Base-by-base conservation (phyloP, 306 rosid genomes). In the Trifolium subterraneum region DNA sequence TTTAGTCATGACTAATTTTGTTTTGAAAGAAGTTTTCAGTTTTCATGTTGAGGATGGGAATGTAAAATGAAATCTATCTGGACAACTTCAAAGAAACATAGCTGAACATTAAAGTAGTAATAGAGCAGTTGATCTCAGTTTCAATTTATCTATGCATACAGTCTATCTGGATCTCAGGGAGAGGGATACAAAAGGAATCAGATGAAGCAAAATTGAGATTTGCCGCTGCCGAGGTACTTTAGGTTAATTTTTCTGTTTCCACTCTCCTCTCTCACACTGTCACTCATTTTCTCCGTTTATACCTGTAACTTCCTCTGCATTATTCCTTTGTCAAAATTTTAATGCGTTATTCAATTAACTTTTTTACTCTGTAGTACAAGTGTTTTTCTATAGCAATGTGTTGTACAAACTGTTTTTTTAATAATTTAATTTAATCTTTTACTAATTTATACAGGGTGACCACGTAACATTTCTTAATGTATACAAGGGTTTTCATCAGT, bases 171-270 rank as follows among this genome's bases (percentile, higher is more conserved):
- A 78, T 78, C 52, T 82, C 93, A 48, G 95, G 89, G 73, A 79
- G 97, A 85, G 98, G 98, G 87, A 86, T 82, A 60, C 92, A 88
- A 62, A 91, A 81, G 86, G 98, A 93, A 63, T 80, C 89, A 47
- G 98, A 93, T 87, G 97, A 91, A 86, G 97, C 96, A 38, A 93
- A 89, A 84, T 87, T 89, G 88, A 88, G 90, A 84, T 93, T 91
- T 87, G 91, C 98, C 42, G 90, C 92, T 66, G 93, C 97, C 1
- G 98, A 93, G 96, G 97, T 93, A 81, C 56, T 73, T 61, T 19
- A 47, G 78, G 68, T 80, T 27, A 35, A 31, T 5, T 66, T 35
- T 74, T 61, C 45, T 39, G n/a, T 13, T 16, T 35, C 38, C 59
- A 27, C 33, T 31, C 77, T 50, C 35, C 33, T 52, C 22, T 19